A percentile compares a stretch with the other conserved stretches of the same genome.
Evolutionary conservation across 176 grass and related monocot species (phyloP).

Genomic region (Oryza nivara): DNA sequence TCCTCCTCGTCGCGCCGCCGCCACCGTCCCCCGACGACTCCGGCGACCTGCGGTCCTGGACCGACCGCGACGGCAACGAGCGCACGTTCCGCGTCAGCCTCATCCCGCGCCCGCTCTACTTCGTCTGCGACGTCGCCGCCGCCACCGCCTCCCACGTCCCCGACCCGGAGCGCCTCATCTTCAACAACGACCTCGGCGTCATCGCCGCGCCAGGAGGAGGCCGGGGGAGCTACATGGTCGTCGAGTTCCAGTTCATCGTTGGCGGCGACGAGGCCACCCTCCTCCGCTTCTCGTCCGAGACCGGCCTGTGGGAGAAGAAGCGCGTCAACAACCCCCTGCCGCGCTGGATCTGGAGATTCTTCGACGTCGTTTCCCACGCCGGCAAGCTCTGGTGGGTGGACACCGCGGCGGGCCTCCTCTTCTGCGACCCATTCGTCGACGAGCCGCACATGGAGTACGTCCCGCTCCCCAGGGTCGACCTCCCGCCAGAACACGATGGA

Average conservation of each 20-base stretch:
- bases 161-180: neutral
- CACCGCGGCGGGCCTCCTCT: neutral
- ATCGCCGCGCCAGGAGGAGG: neutral
- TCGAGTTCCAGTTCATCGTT: neutral
- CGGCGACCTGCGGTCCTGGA: too few relatives aligned
- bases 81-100: too few relatives aligned
- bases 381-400: conserved; percentile 37
- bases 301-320: neutral
- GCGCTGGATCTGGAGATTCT: neutral
- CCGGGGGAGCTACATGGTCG: neutral
- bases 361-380: neutral
- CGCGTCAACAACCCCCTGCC: neutral
- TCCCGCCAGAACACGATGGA: too few relatives aligned
- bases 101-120: neutral
- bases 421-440: neutral
- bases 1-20: too few relatives aligned
- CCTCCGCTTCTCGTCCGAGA: neutral
- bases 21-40: too few relatives aligned
- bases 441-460: neutral
- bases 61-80: too few relatives aligned
- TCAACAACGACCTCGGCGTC: neutral
- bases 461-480: neutral
- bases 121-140: neutral
- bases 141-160: neutral
- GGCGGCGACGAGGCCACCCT: neutral